Conservation (phyloP, 2,329 filamentous ascomycete genomes). For the Penicillium sp. region DNA sequence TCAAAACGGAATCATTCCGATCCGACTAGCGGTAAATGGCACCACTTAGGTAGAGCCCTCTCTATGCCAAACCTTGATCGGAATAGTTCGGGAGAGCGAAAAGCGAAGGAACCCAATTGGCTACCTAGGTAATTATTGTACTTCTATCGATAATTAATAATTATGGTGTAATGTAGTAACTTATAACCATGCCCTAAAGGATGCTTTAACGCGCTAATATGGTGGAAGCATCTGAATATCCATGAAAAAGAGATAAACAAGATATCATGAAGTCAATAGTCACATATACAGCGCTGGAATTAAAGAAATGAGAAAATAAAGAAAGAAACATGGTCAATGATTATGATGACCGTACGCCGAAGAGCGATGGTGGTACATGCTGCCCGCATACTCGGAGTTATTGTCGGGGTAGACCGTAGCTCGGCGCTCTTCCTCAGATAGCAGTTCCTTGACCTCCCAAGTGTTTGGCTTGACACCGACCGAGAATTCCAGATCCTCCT, state of each 20-base stretch:
- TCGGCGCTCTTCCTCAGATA: conserved; percentile 76
- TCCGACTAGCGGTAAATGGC: background rate
- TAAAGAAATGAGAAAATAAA: background rate
- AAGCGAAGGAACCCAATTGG: background rate
- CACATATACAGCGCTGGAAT: conserved; percentile 14
- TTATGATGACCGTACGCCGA: conserved; percentile 40
- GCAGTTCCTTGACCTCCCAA: conserved; percentile 94
- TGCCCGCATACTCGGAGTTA: conserved; percentile 46
- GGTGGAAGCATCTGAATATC: background rate
- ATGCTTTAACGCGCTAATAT: background rate
- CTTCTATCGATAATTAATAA: background rate
- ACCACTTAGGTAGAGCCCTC: background rate
- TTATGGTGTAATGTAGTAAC: background rate
- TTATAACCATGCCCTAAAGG: background rate
- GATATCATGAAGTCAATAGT: conserved; percentile 16
- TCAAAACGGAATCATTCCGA: background rate
- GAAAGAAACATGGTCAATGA: conserved; percentile 26
- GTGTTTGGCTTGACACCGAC: conserved; percentile 94
- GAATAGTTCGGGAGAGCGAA: background rate
- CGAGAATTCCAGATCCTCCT: conserved; percentile 96
- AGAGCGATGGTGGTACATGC: conserved; percentile 43
- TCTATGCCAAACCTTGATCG: background rate
- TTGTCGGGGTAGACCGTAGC: conserved; percentile 67
- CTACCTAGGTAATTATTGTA: background rate
- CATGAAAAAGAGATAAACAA: conserved; percentile 7